Conservation (phyloP, 2,329 filamentous ascomycete genomes). For the Pseudogymnoascus sp. region DNA sequence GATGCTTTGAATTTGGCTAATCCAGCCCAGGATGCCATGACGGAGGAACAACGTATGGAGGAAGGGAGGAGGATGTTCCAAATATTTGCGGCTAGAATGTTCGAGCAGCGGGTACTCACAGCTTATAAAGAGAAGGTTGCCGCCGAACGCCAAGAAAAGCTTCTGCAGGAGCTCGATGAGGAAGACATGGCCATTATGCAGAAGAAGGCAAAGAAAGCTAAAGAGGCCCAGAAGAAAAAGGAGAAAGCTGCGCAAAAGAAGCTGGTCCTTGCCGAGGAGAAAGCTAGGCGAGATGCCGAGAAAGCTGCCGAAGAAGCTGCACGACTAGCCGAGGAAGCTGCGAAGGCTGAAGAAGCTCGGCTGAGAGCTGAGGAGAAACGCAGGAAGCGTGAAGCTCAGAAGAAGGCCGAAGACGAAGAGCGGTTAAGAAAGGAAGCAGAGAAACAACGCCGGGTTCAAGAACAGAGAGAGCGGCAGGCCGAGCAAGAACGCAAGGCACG, state of each 20-base stretch:
- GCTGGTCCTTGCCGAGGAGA: slow-evolving; percentile 82
- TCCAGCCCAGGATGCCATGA: slow-evolving; percentile 74
- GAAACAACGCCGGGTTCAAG: slow-evolving; percentile 66
- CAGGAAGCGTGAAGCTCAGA: slow-evolving; percentile 83
- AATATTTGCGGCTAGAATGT: slow-evolving; percentile 98
- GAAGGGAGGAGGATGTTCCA: slow-evolving; percentile 98
- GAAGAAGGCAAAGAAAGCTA: slow-evolving; percentile 85
- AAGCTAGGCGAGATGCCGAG: slow-evolving; percentile 78
- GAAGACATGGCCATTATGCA: slow-evolving; percentile 69
- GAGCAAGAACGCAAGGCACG: slow-evolving; percentile 78
- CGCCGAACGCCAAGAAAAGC: slow-evolving; percentile 79
- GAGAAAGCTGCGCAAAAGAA: slow-evolving; percentile 88
- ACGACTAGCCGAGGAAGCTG: slow-evolving; percentile 65
- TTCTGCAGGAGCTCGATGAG: slow-evolving; percentile 85
- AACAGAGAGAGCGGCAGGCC: slow-evolving; percentile 77
- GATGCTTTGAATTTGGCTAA: slow-evolving; percentile 29
- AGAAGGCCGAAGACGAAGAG: slow-evolving; percentile 85
- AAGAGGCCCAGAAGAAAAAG: slow-evolving; percentile 90
- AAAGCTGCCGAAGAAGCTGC: slow-evolving; percentile 81
- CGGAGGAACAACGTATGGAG: slow-evolving; percentile 97
- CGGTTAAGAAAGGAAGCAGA: slow-evolving; percentile 78
- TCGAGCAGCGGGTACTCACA: slow-evolving; percentile 90
- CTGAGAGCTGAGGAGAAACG: slow-evolving; percentile 82
- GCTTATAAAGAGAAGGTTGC: slow-evolving; percentile 98
- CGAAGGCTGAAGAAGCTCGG: slow-evolving; percentile 71